phyloP scores from a whole-genome alignment of 495 filamentous ascomycete species.

The Penicillium macrosclerotiorum region DNA sequence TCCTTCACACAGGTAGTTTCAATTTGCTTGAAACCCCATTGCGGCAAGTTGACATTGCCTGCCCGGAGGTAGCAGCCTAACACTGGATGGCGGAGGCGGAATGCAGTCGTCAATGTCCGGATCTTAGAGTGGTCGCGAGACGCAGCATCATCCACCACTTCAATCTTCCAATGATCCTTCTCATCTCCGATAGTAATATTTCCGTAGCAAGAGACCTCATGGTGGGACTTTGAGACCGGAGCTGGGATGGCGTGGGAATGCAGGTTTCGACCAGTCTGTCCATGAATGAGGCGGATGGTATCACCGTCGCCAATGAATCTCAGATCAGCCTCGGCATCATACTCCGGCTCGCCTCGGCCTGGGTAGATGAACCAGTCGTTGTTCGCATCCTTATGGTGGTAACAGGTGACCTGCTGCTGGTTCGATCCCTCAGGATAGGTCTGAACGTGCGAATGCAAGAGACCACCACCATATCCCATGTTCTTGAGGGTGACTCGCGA shows the following conservation, averaged over 20 bases:
- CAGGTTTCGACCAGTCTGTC: constrained; percentile 93
- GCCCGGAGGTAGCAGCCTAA: constrained; percentile 93
- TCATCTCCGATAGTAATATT: constrained; percentile 97
- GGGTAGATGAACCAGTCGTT: constrained; percentile 99
- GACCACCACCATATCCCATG: constrained; percentile 97
- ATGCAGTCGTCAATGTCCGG: constrained; percentile 89
- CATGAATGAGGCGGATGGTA: constrained; percentile 83
- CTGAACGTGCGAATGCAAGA: constrained; percentile 97
- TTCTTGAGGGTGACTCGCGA: constrained; percentile 95
- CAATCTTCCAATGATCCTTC: constrained; percentile 96
- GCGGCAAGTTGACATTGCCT: constrained; percentile 93
- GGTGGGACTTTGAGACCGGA: constrained; percentile 82
- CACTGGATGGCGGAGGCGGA: constrained; percentile 79
- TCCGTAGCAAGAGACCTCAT: constrained; percentile 93
- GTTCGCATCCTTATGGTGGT: constrained; percentile 99
- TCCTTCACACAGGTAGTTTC: constrained; percentile 93
- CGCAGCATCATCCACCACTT: constrained; percentile 85
- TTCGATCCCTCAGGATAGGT: constrained; percentile 91
- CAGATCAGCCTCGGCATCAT: constrained; percentile 62
- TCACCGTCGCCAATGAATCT: constrained; percentile 77
- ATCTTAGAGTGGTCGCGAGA: constrained; percentile 82
- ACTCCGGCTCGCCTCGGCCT: constrained; percentile 73
- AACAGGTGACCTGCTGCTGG: constrained; percentile 97
- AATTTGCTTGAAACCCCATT: constrained; percentile 99
- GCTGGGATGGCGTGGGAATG: constrained; percentile 90